Evolutionary conservation across 352 stramenopile species (phyloP).

Genomic region (Peronospora farinosa): DNA sequence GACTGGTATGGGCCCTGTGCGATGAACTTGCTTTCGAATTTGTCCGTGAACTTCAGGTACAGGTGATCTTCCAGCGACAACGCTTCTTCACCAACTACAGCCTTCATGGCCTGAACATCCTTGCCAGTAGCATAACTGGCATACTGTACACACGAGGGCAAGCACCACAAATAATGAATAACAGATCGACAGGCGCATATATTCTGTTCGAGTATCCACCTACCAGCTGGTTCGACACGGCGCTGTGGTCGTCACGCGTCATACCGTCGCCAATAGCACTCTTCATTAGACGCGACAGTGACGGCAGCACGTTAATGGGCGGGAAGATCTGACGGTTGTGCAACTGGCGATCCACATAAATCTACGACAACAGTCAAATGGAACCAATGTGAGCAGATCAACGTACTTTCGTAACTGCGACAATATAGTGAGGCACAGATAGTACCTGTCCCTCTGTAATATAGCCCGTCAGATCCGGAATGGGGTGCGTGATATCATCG

Average conservation of each 20-base stretch:
- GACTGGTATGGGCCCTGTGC: constrained; percentile 95
- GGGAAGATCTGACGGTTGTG: constrained; percentile 99
- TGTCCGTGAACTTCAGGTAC: constrained; percentile 98
- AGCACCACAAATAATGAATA: constrained; percentile 1
- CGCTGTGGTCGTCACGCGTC: constrained; percentile 97
- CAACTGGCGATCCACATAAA: constrained; percentile 97
- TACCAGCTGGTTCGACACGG: constrained; percentile 98
- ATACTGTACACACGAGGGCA: constrained; percentile 39
- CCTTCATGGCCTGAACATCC: constrained; percentile 99
- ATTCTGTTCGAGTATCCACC: constrained; percentile 23
- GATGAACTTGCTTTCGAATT: constrained; percentile 99
- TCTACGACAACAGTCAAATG: constrained; percentile 35
- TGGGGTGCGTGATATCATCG: constrained; percentile 99
- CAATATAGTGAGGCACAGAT: background rate
- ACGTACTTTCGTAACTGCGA: background rate
- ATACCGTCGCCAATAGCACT: constrained; percentile 98
- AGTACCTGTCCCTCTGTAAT: constrained; percentile 97
- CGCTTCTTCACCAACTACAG: constrained; percentile 98
- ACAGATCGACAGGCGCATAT: background rate
- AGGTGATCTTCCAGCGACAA: constrained; percentile 98
- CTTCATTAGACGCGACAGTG: constrained; percentile 99
- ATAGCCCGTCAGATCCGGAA: constrained; percentile 99
- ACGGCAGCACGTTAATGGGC: constrained; percentile 99
- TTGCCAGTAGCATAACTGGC: constrained; percentile 88
- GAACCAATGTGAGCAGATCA: constrained; percentile 3